Percentiles rank a stretch among this genome's conserved stretches.
phyloP scores from a whole-genome alignment of 176 grass and related monocot genomes.

The Carex kokanica region DNA sequence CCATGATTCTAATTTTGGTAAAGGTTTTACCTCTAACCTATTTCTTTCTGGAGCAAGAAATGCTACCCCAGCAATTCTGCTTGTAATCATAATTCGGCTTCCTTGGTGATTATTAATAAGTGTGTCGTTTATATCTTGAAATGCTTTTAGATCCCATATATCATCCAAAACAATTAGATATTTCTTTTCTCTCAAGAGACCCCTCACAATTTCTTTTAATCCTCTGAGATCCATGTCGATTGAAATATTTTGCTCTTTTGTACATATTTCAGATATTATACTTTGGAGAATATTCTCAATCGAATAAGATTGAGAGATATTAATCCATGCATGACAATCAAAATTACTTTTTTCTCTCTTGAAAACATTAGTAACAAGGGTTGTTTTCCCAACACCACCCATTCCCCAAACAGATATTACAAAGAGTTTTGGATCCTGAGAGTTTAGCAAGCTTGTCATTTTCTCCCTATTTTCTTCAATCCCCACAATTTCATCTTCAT shows the following conservation, averaged over 20 bases:
- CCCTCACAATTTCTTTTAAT: not conserved
- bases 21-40: conserved; percentile 28
- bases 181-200: not conserved
- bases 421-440: not conserved
- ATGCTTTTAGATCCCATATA: not conserved
- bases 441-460: conserved; percentile 6
- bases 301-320: conserved; percentile 28
- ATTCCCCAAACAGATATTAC: conserved; percentile 43
- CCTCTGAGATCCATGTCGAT: not conserved
- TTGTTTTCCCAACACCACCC: conserved; percentile 56
- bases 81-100: conserved; percentile 32
- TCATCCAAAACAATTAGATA: conserved; percentile 26
- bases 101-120: not conserved
- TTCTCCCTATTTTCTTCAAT: not conserved
- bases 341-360: conserved; percentile 18
- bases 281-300: not conserved
- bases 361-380: conserved; percentile 39
- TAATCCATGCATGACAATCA: conserved; percentile 16
- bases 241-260: not conserved
- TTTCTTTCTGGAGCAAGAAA: conserved; percentile 8
- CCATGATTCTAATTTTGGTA: conserved; percentile 8
- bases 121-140: not conserved
- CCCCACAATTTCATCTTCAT: conserved; percentile 44
- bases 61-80: conserved; percentile 13
- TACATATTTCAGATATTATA: conserved; percentile 2